These are phyloP conservation scores for Beta macrorhiza DNA, from an alignment of 179 eudicot species.

Conservation along the genomic window DNA sequence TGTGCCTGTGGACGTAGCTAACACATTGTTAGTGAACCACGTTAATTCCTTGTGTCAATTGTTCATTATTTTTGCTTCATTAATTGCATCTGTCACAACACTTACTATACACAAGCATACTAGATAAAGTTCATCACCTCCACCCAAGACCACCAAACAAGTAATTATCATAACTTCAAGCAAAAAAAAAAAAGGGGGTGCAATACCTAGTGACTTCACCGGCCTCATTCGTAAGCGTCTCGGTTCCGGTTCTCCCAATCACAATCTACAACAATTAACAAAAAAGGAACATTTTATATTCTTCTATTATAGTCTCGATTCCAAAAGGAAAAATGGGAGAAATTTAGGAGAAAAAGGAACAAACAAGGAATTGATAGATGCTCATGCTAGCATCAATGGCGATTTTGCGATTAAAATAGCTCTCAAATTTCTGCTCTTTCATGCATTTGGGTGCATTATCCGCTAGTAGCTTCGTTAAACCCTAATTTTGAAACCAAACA, in stretches of 20 bases:
- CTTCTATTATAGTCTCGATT: neutral
- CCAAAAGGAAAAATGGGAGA: neutral
- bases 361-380: slow-evolving; percentile 92
- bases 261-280: slow-evolving; percentile 60
- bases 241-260: slow-evolving; percentile 85
- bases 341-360: no score
- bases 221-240: slow-evolving; percentile 93
- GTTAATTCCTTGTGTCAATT: no score
- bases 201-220: slow-evolving; percentile 96
- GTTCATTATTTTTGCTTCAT: neutral
- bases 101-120: no score
- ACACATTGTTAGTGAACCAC: no score
- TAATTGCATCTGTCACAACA: slow-evolving; percentile 12
- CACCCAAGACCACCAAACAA: neutral
- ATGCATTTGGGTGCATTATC: slow-evolving; percentile 90
- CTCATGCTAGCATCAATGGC: slow-evolving; percentile 99
- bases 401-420: slow-evolving; percentile 83
- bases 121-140: neutral
- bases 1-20: no score
- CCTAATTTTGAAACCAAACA: slow-evolving; percentile 45
- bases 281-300: no score
- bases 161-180: neutral
- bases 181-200: neutral
- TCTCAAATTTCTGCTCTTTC: slow-evolving; percentile 98
- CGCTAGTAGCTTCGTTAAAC: slow-evolving; percentile 94